Evolutionary conservation across 139 green algal species (phyloP), one percentile per base, ranked within the genome.

Genomic region (Asterochloris sp.): DNA sequence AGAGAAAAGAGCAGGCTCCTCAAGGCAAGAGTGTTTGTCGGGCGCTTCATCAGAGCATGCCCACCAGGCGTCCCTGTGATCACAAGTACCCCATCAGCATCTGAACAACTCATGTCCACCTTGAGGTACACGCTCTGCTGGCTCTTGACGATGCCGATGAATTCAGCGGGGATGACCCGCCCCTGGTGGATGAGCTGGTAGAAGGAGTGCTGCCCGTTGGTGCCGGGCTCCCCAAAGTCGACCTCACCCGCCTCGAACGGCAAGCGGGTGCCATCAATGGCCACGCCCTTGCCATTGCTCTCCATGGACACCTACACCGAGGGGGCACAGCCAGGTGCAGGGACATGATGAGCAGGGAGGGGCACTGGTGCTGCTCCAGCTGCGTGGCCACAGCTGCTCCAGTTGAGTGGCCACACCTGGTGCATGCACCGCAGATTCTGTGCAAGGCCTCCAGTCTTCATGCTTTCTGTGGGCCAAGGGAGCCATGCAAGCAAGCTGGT

Each of bases 161-260:
- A 99, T 83, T 99, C 97, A 80, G 93, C 97, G 63, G 97, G 97
- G 19, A 99, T 84, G n/a, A 98, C 91, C n/a, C 96, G 90, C 14
- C 94, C 95, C 89, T 95, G 89, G 88, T 98, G 96, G 86, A 99
- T 98, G 76, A 99, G 93, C 94, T 99, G 97, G 91, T 99, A 99
- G 89, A 99, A 99, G 26, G 92, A 97, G 93, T 99, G 97, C 94
- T 99, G 97, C 23, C 97, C 97, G 86, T 99, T 99, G 85, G 97
- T 99, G 78, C 97, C 97, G 4, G 97, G 97, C 94, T 99, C 97
- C 38, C 97, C 97, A 92, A 99, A 99, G 86, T 99, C 97, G 47
- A 99, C 96, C 91, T 99, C 95, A 23, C 90, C 89, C 21, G 88
- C 86, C 83, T 97, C 91, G 83, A 96, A 99, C 0, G 92, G 89